phyloP scores from a whole-genome alignment of 768 basidiomycete genomes.

The Rubroboletus pulcherrimus region DNA sequence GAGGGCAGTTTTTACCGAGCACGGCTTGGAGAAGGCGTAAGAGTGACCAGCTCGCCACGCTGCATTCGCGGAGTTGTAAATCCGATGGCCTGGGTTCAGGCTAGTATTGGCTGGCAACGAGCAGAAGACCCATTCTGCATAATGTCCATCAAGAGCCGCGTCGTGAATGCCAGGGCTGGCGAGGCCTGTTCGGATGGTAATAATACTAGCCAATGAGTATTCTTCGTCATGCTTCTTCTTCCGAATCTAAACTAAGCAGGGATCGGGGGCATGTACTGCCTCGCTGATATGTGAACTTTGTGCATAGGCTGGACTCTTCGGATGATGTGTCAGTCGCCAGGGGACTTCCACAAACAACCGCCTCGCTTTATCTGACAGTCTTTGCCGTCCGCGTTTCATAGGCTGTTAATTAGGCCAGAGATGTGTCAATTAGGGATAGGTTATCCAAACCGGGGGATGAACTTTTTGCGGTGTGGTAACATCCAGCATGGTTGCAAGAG shows the following conservation, averaged over 20 bases:
- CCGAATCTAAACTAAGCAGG: constrained; percentile 15
- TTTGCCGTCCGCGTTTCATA: constrained; percentile 29
- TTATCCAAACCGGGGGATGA: constrained; percentile 28
- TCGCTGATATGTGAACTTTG: constrained; percentile 25
- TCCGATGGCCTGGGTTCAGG: not conserved
- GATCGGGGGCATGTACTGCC: constrained; percentile 22
- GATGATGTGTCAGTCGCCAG: constrained; percentile 23
- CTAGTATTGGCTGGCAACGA: not conserved
- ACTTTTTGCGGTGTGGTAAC: constrained; percentile 23
- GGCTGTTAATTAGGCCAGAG: constrained; percentile 28
- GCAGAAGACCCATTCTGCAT: not conserved
- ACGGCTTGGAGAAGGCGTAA: not conserved
- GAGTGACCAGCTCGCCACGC: constrained; percentile 20
- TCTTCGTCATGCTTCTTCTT: constrained; percentile 8
- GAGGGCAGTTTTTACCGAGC: not conserved
- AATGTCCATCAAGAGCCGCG: constrained; percentile 2
- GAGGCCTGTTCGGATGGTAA: constrained; percentile 20
- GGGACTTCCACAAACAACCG: constrained; percentile 16
- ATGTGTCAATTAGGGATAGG: constrained; percentile 28
- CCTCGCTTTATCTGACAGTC: constrained; percentile 21
- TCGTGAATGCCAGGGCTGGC: constrained; percentile 9
- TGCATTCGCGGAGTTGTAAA: constrained; percentile 32
- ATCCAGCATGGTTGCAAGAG: constrained; percentile 18
- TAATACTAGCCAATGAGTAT: constrained; percentile 23
- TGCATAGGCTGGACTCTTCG: constrained; percentile 2